phyloP scores from a whole-genome alignment of 2,329 filamentous ascomycete genomes.

The Colletotrichum graminicola region DNA sequence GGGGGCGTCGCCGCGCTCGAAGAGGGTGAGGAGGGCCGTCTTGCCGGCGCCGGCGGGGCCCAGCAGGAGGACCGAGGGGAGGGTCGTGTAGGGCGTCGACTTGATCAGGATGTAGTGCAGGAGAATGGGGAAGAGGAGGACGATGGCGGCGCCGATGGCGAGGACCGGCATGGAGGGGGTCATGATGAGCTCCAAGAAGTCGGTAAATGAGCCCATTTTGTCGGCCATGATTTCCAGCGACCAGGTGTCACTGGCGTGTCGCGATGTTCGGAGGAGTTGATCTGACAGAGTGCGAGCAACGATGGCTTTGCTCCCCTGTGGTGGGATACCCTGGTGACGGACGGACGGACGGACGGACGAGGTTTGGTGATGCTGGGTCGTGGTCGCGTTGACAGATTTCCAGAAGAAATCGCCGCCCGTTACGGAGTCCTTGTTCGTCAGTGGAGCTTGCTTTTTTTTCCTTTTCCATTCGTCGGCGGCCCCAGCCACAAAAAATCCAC shows the following conservation, averaged over 20 bases:
- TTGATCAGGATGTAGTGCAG: conserved; percentile 82
- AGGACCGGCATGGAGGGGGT: conserved; percentile 73
- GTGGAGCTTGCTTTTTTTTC: conserved; percentile 5
- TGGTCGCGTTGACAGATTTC: conserved; percentile 42
- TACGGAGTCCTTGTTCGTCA: conserved; percentile 6
- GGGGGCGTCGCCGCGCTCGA: conserved; percentile 64
- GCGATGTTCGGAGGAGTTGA: neutral
- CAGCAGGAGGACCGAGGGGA: conserved; percentile 83
- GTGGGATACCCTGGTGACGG: conserved; percentile 31
- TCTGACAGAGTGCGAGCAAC: neutral
- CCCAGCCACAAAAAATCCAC: conserved; percentile 19
- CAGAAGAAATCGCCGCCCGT: conserved; percentile 27
- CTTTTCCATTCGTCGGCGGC: neutral
- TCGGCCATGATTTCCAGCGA: conserved; percentile 23
- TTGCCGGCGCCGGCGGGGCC: conserved; percentile 89
- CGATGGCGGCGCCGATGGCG: conserved; percentile 75
- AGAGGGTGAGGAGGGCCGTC: conserved; percentile 85
- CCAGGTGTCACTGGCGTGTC: neutral
- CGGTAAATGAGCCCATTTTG: conserved; percentile 55
- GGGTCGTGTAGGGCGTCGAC: conserved; percentile 72
- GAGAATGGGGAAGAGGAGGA: conserved; percentile 79
- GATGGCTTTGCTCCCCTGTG: neutral
- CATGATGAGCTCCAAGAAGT: conserved; percentile 65
- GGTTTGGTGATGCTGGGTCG: conserved; percentile 24
- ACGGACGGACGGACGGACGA: neutral